phyloP scores from a whole-genome alignment of 192 early-diverging fungal genomes.

The Linnemannia hyalina region DNA sequence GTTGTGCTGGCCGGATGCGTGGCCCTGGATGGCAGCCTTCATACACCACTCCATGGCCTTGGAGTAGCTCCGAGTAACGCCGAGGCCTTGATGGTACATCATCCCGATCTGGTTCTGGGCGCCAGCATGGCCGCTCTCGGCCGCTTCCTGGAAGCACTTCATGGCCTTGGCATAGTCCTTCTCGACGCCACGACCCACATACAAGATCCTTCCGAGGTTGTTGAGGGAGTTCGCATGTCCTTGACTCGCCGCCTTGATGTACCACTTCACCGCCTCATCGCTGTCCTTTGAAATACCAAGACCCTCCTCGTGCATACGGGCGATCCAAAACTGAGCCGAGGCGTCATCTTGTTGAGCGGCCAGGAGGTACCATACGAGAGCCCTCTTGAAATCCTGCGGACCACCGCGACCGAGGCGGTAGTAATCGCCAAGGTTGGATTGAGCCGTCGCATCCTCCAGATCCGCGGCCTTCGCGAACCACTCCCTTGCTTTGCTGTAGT shows the following conservation, averaged over 20 bases:
- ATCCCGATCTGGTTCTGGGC: background rate
- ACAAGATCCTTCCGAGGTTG: background rate
- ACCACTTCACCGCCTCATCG: background rate
- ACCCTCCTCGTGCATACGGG: background rate
- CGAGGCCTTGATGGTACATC: background rate
- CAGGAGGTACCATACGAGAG: background rate
- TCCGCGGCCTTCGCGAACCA: background rate
- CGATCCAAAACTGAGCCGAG: background rate
- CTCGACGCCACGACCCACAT: background rate
- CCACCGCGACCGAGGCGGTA: background rate
- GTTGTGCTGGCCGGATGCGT: background rate
- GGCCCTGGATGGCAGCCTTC: background rate
- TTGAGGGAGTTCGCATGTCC: background rate
- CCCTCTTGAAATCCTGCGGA: background rate
- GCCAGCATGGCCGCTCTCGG: background rate
- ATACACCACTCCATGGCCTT: constrained; percentile 7
- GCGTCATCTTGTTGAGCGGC: background rate
- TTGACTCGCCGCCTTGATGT: background rate
- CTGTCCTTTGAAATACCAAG: background rate
- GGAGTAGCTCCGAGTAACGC: background rate
- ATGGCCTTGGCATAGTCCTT: background rate
- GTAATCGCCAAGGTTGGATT: background rate
- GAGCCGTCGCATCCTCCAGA: background rate
- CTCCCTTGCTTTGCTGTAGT: constrained; percentile 32
- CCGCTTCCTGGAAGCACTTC: background rate